Conservation (phyloP, 1,284 basidiomycete genomes). For the Fomitopsis schrenkii region DNA sequence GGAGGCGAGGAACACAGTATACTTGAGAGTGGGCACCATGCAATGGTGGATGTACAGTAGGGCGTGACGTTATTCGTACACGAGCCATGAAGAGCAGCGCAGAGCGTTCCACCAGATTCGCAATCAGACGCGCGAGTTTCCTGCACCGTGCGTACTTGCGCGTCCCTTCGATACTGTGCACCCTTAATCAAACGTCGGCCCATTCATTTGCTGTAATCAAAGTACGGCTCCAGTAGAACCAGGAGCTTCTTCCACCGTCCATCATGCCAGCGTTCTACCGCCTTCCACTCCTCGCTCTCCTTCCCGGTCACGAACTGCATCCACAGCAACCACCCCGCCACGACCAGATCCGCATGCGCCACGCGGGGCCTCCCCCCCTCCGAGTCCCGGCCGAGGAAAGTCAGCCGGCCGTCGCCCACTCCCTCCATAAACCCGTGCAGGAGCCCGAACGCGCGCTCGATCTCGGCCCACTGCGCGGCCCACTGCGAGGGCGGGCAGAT, state of each 20-base stretch:
- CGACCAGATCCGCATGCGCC: conserved; percentile 15
- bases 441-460: conserved; percentile 13
- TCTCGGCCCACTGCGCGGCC: conserved; percentile 5
- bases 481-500: conserved; percentile 6
- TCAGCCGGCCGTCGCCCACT: conserved; percentile 7
- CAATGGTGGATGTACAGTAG: too few relatives aligned
- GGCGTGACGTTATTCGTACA: too few relatives aligned
- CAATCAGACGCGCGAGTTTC: too few relatives aligned
- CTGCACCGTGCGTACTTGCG: too few relatives aligned
- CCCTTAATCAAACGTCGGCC: too few relatives aligned
- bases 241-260: conserved; percentile 17
- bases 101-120: too few relatives aligned
- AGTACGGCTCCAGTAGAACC: conserved; percentile 8
- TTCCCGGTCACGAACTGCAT: conserved; percentile 13
- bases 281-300: conserved; percentile 18
- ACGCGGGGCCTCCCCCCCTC: neutral
- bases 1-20: neutral
- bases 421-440: conserved; percentile 12
- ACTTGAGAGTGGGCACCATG: neutral
- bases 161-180: too few relatives aligned
- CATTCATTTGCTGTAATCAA: neutral
- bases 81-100: too few relatives aligned
- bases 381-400: conserved; percentile 13
- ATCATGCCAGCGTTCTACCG: conserved; percentile 14
- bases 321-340: conserved; percentile 15